Percentiles rank a stretch among this genome's conserved stretches.
Evolutionary conservation across 169 alveolate species (phyloP).

Genomic region (Cyclospora cayetanensis): DNA sequence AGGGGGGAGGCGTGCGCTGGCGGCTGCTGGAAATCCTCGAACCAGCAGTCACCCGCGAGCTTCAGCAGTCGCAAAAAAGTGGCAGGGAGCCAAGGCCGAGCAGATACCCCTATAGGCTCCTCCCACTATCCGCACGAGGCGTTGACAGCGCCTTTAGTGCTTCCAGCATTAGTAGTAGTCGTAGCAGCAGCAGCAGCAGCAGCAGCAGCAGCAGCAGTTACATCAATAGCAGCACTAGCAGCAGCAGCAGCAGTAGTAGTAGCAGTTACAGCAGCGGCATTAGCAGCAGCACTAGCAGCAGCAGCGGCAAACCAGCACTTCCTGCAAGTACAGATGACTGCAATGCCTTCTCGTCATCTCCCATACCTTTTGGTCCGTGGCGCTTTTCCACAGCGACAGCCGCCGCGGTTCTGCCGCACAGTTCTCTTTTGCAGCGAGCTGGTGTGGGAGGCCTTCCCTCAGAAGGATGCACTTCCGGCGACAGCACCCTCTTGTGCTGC

Average conservation of each 20-base stretch:
- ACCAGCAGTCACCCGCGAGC: conserved; percentile 17
- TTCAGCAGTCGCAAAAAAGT: background rate
- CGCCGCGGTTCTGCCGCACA: conserved; percentile 22
- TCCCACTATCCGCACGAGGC: background rate
- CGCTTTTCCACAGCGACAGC: conserved; percentile 7
- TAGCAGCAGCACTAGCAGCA: background rate
- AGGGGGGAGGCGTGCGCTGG: conserved; percentile 41
- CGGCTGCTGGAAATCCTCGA: conserved; percentile 21
- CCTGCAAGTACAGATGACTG: background rate
- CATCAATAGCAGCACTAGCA: conserved; percentile 2
- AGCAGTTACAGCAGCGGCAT: background rate
- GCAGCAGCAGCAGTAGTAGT: background rate
- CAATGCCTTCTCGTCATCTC: background rate
- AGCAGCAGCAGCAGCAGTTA: background rate
- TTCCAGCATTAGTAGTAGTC: too few relatives aligned
- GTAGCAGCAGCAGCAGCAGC: conserved; percentile 32
- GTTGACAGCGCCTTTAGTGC: too few relatives aligned
- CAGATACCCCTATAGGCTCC: background rate
- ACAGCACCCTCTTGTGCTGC: background rate
- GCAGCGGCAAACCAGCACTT: conserved; percentile 10
- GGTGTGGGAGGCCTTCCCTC: background rate
- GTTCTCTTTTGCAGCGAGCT: background rate
- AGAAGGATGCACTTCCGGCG: background rate
- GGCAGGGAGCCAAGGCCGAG: background rate
- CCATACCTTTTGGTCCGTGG: background rate